Evolutionary conservation across 192 early-diverging fungal species (phyloP).

Genomic region (Spizellomyces punctatus): DNA sequence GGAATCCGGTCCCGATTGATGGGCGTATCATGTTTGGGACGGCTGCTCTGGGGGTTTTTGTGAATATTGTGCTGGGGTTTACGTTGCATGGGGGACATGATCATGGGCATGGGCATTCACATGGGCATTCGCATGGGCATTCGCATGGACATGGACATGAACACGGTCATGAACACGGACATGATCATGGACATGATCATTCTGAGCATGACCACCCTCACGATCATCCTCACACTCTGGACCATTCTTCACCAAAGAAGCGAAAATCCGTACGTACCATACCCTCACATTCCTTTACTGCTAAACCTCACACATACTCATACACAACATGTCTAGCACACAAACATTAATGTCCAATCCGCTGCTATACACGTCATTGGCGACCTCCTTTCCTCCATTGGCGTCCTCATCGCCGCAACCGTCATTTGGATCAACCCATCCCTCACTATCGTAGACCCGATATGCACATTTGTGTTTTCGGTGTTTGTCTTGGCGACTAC

Average conservation of each 20-base stretch:
- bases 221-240: slow-evolving; percentile 7
- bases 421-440: slow-evolving; percentile 63
- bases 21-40: slow-evolving; percentile 69
- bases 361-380: slow-evolving; percentile 81
- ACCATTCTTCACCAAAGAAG: slow-evolving; percentile 14
- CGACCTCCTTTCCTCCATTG: slow-evolving; percentile 78
- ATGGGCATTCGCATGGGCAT: slow-evolving; percentile 49
- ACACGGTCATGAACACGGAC: slow-evolving; percentile 35
- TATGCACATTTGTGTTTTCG: slow-evolving; percentile 84
- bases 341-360: slow-evolving; percentile 61
- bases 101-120: slow-evolving; percentile 60
- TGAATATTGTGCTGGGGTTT: slow-evolving; percentile 70
- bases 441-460: slow-evolving; percentile 69
- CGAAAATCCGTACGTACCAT: not conserved
- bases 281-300: too few species aligned
- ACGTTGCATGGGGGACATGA: slow-evolving; percentile 38
- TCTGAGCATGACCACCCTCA: slow-evolving; percentile 3
- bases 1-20: slow-evolving; percentile 63
- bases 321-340: not conserved
- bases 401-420: slow-evolving; percentile 76
- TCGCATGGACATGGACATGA: slow-evolving; percentile 48
- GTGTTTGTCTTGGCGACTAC: slow-evolving; percentile 75
- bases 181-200: slow-evolving; percentile 34
- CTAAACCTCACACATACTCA: not conserved
- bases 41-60: slow-evolving; percentile 70